Evolutionary conservation across 2,329 filamentous ascomycete species (phyloP).

Genomic region (Mollisiaceae sp.): DNA sequence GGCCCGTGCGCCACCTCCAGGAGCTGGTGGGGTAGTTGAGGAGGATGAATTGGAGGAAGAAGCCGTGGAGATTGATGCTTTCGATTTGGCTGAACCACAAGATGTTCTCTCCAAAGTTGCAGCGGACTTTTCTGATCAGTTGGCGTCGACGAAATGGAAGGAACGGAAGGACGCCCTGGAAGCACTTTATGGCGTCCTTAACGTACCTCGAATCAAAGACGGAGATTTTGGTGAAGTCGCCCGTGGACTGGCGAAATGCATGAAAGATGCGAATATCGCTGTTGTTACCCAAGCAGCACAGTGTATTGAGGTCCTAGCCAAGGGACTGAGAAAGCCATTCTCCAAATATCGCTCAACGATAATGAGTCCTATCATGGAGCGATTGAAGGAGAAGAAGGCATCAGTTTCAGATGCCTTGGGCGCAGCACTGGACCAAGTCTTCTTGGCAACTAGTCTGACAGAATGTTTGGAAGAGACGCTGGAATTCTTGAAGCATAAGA

Average conservation of each 20-base stretch:
- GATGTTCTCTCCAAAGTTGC: constrained; percentile 85
- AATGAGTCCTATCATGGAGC: constrained; percentile 90
- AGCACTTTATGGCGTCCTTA: constrained; percentile 74
- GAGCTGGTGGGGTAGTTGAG: constrained; percentile 60
- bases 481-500: constrained; percentile 88
- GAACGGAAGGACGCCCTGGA: constrained; percentile 95
- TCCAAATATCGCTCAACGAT: constrained; percentile 79
- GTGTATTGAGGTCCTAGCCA: constrained; percentile 87
- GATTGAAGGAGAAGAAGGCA: constrained; percentile 96
- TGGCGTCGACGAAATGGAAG: constrained; percentile 96
- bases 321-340: constrained; percentile 80
- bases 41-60: constrained; percentile 63
- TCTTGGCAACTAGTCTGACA: constrained; percentile 69
- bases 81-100: constrained; percentile 83
- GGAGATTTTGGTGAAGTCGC: constrained; percentile 85
- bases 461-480: constrained; percentile 93
- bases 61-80: constrained; percentile 74
- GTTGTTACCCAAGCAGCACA: constrained; percentile 93
- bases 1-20: constrained; percentile 68
- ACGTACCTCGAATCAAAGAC: constrained; percentile 91
- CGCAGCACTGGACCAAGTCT: constrained; percentile 77
- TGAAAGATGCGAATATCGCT: constrained; percentile 98
- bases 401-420: constrained; percentile 86
- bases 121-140: constrained; percentile 78
- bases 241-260: constrained; percentile 85